A percentile compares a stretch with the other conserved stretches of the same genome.
phyloP scores from a whole-genome alignment of 169 alveolate species.

The Plasmodium reichenowi region DNA sequence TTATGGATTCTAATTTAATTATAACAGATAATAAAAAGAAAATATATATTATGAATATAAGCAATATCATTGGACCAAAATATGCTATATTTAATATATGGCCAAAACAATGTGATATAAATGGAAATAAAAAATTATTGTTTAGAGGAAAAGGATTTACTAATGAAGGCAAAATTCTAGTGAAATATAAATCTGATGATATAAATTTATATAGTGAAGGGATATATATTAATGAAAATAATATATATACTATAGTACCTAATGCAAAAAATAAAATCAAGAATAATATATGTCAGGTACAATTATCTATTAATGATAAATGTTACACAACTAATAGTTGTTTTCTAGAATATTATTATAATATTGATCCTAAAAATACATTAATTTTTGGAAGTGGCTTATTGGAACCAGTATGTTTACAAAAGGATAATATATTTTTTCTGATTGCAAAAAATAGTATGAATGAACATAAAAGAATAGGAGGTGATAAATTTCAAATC shows the following conservation, averaged over 20 bases:
- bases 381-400: constrained; percentile 64
- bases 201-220: constrained; percentile 56
- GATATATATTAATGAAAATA: constrained; percentile 60
- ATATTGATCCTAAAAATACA: constrained; percentile 54
- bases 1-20: constrained; percentile 45
- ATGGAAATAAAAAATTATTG: constrained; percentile 56
- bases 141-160: constrained; percentile 64
- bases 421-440: constrained; percentile 39
- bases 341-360: constrained; percentile 43
- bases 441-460: constrained; percentile 56
- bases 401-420: constrained; percentile 64
- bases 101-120: constrained; percentile 44
- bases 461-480: constrained; percentile 61
- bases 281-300: constrained; percentile 58
- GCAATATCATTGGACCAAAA: constrained; percentile 65
- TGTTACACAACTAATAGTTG: constrained; percentile 70
- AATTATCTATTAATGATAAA: constrained; percentile 66
- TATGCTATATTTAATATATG: constrained; percentile 52
- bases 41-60: constrained; percentile 55
- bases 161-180: constrained; percentile 51
- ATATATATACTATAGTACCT: constrained; percentile 60
- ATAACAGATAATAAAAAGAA: constrained; percentile 40
- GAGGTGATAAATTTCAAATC: constrained; percentile 67
- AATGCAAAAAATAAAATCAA: constrained; percentile 50
- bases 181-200: constrained; percentile 47